Conservation (phyloP, 1,284 basidiomycete species). For the Singerocomus inundabilis region DNA sequence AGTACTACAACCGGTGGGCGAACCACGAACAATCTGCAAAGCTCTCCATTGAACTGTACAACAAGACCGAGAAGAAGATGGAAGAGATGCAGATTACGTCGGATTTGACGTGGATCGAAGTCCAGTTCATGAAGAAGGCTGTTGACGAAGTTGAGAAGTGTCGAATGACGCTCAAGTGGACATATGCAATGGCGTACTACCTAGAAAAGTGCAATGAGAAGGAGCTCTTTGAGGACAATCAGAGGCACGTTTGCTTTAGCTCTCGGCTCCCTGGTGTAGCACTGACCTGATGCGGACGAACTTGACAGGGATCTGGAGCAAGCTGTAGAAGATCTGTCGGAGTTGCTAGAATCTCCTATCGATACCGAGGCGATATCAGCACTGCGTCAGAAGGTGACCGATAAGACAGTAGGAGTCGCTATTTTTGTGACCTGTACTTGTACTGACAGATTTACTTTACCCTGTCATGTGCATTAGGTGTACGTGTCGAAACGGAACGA, state of each 20-base stretch:
- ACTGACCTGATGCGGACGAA: conserved; percentile 1
- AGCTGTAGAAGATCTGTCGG: conserved; percentile 93
- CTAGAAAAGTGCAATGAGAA: conserved; percentile 88
- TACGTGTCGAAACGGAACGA: conserved; percentile 96
- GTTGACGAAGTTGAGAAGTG: conserved; percentile 90
- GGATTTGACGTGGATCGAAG: conserved; percentile 95
- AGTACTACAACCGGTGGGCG: conserved; percentile 98
- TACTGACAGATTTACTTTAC: conserved; percentile 2
- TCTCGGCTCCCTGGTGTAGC: background rate
- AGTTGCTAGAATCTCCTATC: conserved; percentile 87
- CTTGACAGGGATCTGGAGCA: conserved; percentile 80
- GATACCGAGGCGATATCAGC: conserved; percentile 81
- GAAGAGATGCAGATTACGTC: conserved; percentile 97
- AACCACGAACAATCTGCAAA: conserved; percentile 99
- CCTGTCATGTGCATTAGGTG: conserved; percentile 48
- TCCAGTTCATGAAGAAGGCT: conserved; percentile 98
- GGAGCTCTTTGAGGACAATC: conserved; percentile 96
- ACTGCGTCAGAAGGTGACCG: conserved; percentile 89
- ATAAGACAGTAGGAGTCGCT: conserved; percentile 72
- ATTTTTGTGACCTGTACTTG: background rate
- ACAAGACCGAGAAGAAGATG: conserved; percentile 99
- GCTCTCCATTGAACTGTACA: conserved; percentile 89
- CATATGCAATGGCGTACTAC: conserved; percentile 99
- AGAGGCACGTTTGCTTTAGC: conserved; percentile 54
- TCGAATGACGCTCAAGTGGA: conserved; percentile 97